phyloP scores from a whole-genome alignment of 345 rosid species.

The Citrus trifoliata region DNA sequence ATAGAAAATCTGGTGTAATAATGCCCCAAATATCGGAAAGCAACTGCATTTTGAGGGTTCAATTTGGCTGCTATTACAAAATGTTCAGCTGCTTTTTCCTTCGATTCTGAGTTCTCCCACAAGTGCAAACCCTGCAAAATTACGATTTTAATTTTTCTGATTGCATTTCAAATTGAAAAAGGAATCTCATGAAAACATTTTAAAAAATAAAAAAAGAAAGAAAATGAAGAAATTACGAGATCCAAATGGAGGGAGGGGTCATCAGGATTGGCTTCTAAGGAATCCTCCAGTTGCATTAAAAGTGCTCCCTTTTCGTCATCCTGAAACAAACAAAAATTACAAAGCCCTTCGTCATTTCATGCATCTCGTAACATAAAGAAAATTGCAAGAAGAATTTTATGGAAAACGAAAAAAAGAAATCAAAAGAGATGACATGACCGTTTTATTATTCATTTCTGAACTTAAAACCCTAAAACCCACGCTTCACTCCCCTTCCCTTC shows the following conservation, averaged over 20 bases:
- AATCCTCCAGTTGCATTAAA: slow-evolving; percentile 44
- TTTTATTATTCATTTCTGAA: background rate
- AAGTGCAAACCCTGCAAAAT: slow-evolving; percentile 57
- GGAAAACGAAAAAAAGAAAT: background rate
- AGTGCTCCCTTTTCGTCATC: slow-evolving; percentile 23
- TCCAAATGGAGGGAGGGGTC: slow-evolving; percentile 60
- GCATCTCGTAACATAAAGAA: background rate
- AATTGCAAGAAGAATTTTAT: no score
- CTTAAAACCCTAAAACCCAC: slow-evolving; percentile 1
- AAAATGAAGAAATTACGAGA: slow-evolving; percentile 34
- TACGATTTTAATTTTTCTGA: background rate
- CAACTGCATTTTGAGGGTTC: slow-evolving; percentile 59
- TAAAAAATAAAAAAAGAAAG: no score
- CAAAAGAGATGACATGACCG: background rate
- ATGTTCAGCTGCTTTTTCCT: slow-evolving; percentile 70
- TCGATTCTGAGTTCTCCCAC: slow-evolving; percentile 49
- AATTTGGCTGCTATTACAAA: slow-evolving; percentile 67
- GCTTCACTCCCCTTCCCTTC: no score
- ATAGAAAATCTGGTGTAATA: slow-evolving; percentile 45
- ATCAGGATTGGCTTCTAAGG: slow-evolving; percentile 61
- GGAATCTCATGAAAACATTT: background rate
- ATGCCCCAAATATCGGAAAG: slow-evolving; percentile 79
- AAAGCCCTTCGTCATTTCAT: background rate
- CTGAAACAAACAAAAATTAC: slow-evolving; percentile 1
- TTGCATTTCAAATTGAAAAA: background rate